Evolutionary conservation across 306 rosid genomes (phyloP).

Genomic region (Rosa multiflora): DNA sequence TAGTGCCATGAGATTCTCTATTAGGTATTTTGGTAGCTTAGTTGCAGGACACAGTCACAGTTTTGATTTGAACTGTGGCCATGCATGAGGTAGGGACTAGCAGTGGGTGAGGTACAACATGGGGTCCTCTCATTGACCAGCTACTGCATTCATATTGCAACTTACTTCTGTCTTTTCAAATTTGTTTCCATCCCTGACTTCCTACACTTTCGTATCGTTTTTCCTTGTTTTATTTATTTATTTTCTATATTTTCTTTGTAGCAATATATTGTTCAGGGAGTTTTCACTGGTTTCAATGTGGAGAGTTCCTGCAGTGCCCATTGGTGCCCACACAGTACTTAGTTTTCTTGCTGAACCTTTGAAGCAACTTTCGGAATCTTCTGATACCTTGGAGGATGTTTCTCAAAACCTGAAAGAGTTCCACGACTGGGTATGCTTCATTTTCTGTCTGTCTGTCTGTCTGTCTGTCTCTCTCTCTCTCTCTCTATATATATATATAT

Average conservation of each 20-base stretch:
- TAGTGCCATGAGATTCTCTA: slow-evolving; percentile 4
- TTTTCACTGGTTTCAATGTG: slow-evolving; percentile 95
- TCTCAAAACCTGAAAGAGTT: slow-evolving; percentile 81
- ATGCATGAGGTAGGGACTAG: neutral
- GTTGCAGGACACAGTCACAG: neutral
- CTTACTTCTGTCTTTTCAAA: slow-evolving; percentile 9
- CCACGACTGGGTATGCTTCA: slow-evolving; percentile 80
- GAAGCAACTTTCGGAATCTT: slow-evolving; percentile 80
- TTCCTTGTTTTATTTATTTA: neutral
- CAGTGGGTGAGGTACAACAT: neutral
- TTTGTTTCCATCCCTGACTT: slow-evolving; percentile 12
- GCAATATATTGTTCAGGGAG: slow-evolving; percentile 94
- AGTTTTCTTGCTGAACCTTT: slow-evolving; percentile 94
- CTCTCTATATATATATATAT: too few relatives aligned
- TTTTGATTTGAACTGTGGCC: neutral
- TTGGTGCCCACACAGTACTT: slow-evolving; percentile 87
- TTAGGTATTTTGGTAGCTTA: neutral
- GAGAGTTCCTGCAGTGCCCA: slow-evolving; percentile 95
- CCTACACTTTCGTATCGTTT: slow-evolving; percentile 20
- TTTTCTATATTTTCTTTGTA: slow-evolving; percentile 25
- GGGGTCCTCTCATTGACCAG: neutral
- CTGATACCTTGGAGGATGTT: slow-evolving; percentile 55
- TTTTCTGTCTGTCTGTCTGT: neutral
- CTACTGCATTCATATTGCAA: slow-evolving; percentile 5
- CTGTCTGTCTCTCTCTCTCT: slow-evolving; percentile 13